phyloP scores from a whole-genome alignment of 2,329 filamentous ascomycete species.

The Phoma sp. region DNA sequence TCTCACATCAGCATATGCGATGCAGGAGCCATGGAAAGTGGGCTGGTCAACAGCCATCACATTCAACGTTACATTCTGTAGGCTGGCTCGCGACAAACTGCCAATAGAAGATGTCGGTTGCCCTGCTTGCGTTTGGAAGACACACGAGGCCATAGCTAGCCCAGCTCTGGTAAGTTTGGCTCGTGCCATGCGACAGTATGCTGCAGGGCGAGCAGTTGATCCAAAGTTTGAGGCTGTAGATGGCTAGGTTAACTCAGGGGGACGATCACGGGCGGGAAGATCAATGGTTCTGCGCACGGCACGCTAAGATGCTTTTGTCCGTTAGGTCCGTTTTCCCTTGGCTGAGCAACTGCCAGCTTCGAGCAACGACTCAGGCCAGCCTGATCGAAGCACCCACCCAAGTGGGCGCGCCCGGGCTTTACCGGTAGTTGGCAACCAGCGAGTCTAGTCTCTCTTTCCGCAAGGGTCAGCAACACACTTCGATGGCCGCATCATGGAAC shows the following conservation, averaged over 20 bases:
- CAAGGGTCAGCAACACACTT: not conserved
- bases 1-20: too few relatives aligned
- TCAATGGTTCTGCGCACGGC: not conserved
- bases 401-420: not conserved
- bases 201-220: constrained; percentile 10
- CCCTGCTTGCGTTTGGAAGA: not conserved
- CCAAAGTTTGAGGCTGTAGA: constrained; percentile 7
- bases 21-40: too few relatives aligned
- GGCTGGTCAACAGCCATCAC: too few relatives aligned
- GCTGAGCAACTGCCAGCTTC: not conserved
- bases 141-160: not conserved
- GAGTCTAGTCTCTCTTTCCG: not conserved
- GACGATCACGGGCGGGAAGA: constrained; percentile 2
- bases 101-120: not conserved
- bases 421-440: not conserved
- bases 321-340: not conserved
- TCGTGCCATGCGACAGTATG: constrained; percentile 1
- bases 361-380: not conserved
- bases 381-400: not conserved
- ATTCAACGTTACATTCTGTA: too few relatives aligned
- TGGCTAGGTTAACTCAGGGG: constrained; percentile 10
- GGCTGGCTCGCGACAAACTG: not conserved
- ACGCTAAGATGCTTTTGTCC: not conserved
- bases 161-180: not conserved
- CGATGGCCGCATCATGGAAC: not conserved